Percentiles rank a stretch among this genome's conserved stretches.
Conservation (phyloP, 2,329 filamentous ascomycete species). For the Aspergillus bombycis region DNA sequence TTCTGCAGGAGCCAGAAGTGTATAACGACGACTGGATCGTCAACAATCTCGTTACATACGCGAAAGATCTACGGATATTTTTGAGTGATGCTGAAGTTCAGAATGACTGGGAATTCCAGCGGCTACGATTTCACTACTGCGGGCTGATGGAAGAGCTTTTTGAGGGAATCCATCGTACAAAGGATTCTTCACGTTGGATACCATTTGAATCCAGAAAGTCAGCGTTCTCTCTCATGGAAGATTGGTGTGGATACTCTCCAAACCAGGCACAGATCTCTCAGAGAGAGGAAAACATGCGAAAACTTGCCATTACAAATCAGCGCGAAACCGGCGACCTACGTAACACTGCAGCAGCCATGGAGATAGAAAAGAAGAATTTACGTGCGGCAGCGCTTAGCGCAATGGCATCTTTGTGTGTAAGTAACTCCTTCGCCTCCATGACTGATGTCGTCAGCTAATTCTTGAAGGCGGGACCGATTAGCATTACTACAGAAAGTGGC, state of each 20-base stretch:
- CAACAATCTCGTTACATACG: conserved; percentile 83
- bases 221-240: conserved; percentile 94
- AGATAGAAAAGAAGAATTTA: conserved; percentile 94
- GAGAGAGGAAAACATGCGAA: conserved; percentile 83
- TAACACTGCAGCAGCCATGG: conserved; percentile 84
- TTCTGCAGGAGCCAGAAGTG: conserved; percentile 76
- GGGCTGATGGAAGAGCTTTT: conserved; percentile 91
- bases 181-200: conserved; percentile 90
- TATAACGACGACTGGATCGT: conserved; percentile 89
- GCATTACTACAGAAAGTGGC: conserved; percentile 83
- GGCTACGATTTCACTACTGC: conserved; percentile 88
- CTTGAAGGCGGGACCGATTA: conserved; percentile 67
- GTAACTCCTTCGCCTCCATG: conserved; percentile 47
- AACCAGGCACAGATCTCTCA: conserved; percentile 82
- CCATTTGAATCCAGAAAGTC: conserved; percentile 96
- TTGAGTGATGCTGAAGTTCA: conserved; percentile 94
- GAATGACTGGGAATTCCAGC: conserved; percentile 92
- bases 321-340: conserved; percentile 71
- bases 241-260: conserved; percentile 97
- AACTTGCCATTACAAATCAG: conserved; percentile 80
- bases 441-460: conserved; percentile 17
- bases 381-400: conserved; percentile 88
- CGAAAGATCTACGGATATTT: conserved; percentile 90
- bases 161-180: conserved; percentile 82
- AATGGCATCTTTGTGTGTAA: conserved; percentile 90